Base-by-base conservation (phyloP, 2,329 filamentous ascomycete genomes). In the Cyclaneusma minus region DNA sequence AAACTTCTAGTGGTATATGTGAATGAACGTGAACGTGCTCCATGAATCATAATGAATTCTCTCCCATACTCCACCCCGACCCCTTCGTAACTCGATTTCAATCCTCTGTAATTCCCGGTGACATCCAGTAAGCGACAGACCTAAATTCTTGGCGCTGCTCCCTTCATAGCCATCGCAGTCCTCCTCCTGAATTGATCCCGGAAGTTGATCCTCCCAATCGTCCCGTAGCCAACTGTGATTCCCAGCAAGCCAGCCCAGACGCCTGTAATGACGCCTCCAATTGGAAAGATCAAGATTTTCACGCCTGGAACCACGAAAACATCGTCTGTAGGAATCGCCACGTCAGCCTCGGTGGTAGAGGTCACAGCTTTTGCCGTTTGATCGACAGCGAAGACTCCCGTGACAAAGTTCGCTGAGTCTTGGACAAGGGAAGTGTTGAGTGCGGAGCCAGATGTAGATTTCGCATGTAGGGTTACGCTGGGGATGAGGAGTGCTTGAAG, bases 251-350 rank as follows among this genome's bases (percentile, higher is more conserved):
- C 35, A 2, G 68, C 48, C 74, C 78, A 84, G 8, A 64, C 41
- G 20, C 62, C 53, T 3, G 67, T 76, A 39, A 84, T 60, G 37
- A 80, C 54, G n/a, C 76, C 54, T 11, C 78, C 78, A 16, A 75
- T 55, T 6, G 78, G 77, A 49, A 79, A 73, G 33, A 82, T 67
- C 40, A 78, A 58, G 28, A 83, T 60, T 33, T 67, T 62, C 20
- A 68, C 62, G 22, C 78, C 78, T 0, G 78, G 78, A 2, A 84
- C 54, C 9, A 80, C 58, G 37, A 83, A 83, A 2, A 73, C 68
- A 7, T 33, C 28, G 16, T 35, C 39, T 7, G 37, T 27, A n/a
- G 57, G 49, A 28, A 41, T 38, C 12, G 45, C 42, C 14, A 44
- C 39, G 10, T 43, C 47, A 43, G 43, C 16, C 46, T 41, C 1